Evolutionary conservation across 1,139 yeast genomes (phyloP), one percentile per base, ranked within the genome.

Genomic region (Kodamaea fungicola): DNA sequence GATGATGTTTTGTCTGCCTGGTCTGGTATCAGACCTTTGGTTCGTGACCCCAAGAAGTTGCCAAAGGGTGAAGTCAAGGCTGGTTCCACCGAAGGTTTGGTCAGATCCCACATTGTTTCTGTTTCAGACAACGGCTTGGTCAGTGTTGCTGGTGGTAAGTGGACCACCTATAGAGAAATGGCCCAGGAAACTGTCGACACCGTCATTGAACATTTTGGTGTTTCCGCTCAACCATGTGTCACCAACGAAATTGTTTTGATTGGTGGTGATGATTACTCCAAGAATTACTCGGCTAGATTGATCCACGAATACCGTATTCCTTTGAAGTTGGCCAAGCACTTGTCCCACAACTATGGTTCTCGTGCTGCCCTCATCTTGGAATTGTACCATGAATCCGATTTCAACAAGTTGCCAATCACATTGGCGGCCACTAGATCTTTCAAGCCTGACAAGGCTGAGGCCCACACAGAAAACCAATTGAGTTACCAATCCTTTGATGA

Each of bases 151-250:
- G 97, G 97, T 55, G 97, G 97, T 62, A 90, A 90, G 67, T 90
- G 97, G 97, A 90, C 97, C 40, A 90, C 97, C 30, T 90, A 89
- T 70, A 78, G 97, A 68, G 96, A 88, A 68, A 90, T 90, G 97
- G 96, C 97, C 27, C 82, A 89, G 67, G 96, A 90, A 67, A 87
- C 96, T 34, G 83, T 90, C 36, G 84, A 87, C 61, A 80, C 79
- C 49, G 78, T 87, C 42, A 73, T 87, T 39, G 72, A 77, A 54
- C 62, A 71, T 38, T 73, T 68, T 47, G 60, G 62, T 36, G 72
- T 76, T 39, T 59, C 58, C 32, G 61, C 57, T 27, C 70, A 69
- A 47, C 77, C 81, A 27, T 86, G 95, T 55, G 71, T 71, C 46
- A 82, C 95, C 32, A 80, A 77, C 57, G 55, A 74, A 40, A 53